These are phyloP conservation scores for Cucurbitaria berberidis DNA, from an alignment of 2,329 filamentous ascomycete species.

Conservation along the genomic window DNA sequence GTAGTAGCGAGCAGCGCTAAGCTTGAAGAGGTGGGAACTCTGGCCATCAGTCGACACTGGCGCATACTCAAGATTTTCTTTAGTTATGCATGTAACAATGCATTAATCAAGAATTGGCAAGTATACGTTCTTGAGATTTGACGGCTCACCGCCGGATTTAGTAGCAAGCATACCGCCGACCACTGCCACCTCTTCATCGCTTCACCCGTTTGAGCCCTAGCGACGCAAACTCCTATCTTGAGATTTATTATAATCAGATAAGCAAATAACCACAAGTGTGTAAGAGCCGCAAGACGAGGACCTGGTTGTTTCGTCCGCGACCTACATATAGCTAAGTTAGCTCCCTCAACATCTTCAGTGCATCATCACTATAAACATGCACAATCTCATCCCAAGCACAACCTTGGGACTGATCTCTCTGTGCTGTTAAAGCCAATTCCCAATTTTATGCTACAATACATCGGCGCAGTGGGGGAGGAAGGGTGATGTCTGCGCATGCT, in stretches of 20 bases:
- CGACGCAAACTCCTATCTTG: neutral
- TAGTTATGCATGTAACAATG: neutral
- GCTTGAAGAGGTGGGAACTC: conserved; percentile 13
- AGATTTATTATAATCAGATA: neutral
- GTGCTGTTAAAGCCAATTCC: conserved; percentile 32
- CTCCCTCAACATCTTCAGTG: too few relatives aligned
- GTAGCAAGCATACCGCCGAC: too few relatives aligned
- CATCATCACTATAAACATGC: too few relatives aligned
- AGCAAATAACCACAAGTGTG: neutral
- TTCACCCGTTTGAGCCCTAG: neutral
- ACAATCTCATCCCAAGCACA: neutral
- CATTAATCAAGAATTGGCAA: neutral
- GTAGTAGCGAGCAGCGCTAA: conserved; percentile 26
- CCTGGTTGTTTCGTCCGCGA: neutral
- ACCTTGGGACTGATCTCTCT: neutral
- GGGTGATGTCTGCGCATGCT: conserved; percentile 17
- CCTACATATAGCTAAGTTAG: neutral
- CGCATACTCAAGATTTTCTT: neutral
- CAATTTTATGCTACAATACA: conserved; percentile 48
- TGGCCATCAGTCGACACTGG: neutral
- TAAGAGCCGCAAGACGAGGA: neutral
- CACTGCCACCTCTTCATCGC: neutral
- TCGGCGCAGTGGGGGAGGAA: conserved; percentile 33
- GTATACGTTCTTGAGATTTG: neutral
- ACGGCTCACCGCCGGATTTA: neutral